Evolutionary conservation across 169 alveolate genomes (phyloP).

Genomic region (Prorocentrum cordatum): DNA sequence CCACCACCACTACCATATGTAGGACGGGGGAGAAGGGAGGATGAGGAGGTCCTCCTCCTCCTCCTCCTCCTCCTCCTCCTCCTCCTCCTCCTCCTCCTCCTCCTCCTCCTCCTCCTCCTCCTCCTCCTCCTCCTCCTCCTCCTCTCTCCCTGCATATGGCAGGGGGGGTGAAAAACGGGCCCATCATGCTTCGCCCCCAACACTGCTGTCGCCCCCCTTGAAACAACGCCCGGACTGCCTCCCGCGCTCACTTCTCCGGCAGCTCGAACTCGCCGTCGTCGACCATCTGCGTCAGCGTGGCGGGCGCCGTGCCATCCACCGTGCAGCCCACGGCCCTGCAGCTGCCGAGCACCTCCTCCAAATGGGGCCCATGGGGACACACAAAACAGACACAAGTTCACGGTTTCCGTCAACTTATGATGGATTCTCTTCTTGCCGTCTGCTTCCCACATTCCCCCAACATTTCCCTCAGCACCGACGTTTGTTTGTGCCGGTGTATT

Average conservation of each 20-base stretch:
- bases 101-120: not conserved
- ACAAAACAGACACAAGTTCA: not conserved
- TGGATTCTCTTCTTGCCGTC: not conserved
- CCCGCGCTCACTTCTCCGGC: constrained; percentile 31
- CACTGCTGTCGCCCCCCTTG: too few species aligned
- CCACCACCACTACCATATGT: too few species aligned
- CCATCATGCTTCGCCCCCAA: not conserved
- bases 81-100: not conserved
- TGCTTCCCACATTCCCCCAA: not conserved
- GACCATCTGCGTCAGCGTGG: constrained; percentile 78
- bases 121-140: too few species aligned
- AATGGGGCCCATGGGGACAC: constrained; percentile 81
- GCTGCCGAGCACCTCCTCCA: constrained; percentile 15
- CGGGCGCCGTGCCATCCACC: constrained; percentile 92
- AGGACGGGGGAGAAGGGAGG: too few species aligned
- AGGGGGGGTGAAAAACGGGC: not conserved
- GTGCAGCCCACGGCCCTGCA: constrained; percentile 84
- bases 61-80: too few species aligned
- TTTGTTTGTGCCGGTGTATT: not conserved
- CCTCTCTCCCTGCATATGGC: too few species aligned
- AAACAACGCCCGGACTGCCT: not conserved
- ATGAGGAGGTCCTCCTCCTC: too few species aligned
- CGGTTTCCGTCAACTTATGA: not conserved
- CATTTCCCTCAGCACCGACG: not conserved
- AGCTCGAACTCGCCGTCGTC: constrained; percentile 59